These are phyloP conservation scores for Neurospora sp. DNA, from an alignment of 495 filamentous ascomycete genomes.

Conservation along the genomic window DNA sequence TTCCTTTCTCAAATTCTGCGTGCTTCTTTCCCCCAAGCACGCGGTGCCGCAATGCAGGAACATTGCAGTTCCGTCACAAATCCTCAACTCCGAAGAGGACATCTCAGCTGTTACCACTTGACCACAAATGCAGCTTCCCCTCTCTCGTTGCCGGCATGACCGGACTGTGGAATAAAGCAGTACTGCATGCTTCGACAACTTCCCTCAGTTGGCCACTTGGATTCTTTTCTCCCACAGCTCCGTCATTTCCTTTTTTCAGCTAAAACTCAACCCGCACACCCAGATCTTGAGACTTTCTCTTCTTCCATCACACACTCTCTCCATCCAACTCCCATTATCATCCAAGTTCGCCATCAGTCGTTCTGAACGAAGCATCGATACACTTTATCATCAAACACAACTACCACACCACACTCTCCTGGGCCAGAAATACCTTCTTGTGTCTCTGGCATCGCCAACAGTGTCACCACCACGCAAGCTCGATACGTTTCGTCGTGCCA, in stretches of 20 bases:
- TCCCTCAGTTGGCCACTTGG: background rate
- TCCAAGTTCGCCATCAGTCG: background rate
- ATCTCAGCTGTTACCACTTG: background rate
- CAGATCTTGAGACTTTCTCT: background rate
- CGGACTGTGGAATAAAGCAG: background rate
- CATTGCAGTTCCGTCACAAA: background rate
- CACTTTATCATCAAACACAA: background rate
- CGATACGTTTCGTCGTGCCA: background rate
- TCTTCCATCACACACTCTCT: background rate
- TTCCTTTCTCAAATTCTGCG: background rate
- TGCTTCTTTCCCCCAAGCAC: background rate
- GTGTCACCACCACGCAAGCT: background rate
- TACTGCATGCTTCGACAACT: background rate
- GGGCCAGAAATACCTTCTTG: background rate
- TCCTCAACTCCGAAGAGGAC: background rate
- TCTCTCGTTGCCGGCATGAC: background rate
- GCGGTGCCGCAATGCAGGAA: background rate
- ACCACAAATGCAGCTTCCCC: background rate
- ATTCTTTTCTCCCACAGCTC: background rate
- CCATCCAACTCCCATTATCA: background rate
- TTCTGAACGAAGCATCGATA: background rate
- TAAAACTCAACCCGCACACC: background rate
- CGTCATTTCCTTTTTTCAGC: background rate
- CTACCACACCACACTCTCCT: background rate
- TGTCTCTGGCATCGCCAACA: background rate